These are phyloP conservation scores for Anethum foeniculum DNA, from an alignment of 140 eudicot genomes.

Conservation along the genomic window DNA sequence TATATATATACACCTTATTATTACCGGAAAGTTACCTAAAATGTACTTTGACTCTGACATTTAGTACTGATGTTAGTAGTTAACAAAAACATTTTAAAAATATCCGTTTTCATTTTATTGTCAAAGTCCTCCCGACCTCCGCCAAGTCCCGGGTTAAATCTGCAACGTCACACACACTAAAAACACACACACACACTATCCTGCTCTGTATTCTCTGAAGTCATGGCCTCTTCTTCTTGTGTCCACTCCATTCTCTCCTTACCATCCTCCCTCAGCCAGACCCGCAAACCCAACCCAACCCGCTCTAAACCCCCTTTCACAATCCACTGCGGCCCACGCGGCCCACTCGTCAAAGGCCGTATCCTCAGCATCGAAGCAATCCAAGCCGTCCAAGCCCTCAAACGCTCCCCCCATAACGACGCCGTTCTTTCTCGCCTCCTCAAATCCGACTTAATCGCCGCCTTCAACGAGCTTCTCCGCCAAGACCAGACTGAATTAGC, in stretches of 20 bases:
- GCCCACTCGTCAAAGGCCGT: constrained; percentile 79
- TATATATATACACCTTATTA: no score
- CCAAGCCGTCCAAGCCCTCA: constrained; percentile 87
- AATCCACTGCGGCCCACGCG: constrained; percentile 76
- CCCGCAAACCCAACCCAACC: constrained; percentile 9
- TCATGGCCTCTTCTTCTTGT: no score
- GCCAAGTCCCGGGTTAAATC: no score
- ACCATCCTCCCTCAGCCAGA: constrained; percentile 18
- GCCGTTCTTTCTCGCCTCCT: constrained; percentile 51
- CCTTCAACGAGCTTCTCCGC: constrained; percentile 74
- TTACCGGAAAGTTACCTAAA: no score
- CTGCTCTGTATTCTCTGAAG: no score
- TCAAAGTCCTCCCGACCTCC: no score
- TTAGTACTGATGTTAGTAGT: no score
- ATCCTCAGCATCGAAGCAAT: constrained; percentile 73
- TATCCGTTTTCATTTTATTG: no score
- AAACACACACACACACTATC: no score
- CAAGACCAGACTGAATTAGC: constrained; percentile 63
- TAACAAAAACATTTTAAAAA: no score
- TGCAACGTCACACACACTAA: no score
- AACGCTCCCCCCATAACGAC: constrained; percentile 49
- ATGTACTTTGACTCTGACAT: no score
- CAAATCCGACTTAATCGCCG: constrained; percentile 75
- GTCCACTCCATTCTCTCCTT: constrained; percentile 27
- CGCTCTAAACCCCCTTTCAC: constrained; percentile 3